These are phyloP conservation scores for Cerioporus squamosus DNA, from an alignment of 1,284 basidiomycete species.

Conservation along the genomic window DNA sequence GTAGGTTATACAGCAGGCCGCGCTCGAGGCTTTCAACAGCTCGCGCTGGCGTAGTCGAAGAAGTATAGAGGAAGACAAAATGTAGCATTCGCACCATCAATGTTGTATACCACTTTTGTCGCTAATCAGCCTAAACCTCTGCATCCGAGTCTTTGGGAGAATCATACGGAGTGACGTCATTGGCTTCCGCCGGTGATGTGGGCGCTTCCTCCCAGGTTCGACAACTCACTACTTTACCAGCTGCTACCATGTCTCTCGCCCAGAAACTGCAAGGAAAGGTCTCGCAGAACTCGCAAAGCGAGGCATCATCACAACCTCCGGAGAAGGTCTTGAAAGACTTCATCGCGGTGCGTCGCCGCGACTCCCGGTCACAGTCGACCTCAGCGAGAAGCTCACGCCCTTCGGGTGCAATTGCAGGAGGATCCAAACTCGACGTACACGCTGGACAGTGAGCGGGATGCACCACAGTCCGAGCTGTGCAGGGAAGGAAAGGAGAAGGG, in stretches of 20 bases:
- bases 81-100: not conserved
- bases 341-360: slow-evolving; percentile 33
- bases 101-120: not conserved
- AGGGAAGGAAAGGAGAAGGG: slow-evolving; percentile 50
- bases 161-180: slow-evolving; percentile 22
- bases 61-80: not conserved
- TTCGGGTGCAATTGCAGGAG: slow-evolving; percentile 39
- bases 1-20: too few species aligned
- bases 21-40: too few species aligned
- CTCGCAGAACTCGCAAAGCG: slow-evolving; percentile 10
- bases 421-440: slow-evolving; percentile 56
- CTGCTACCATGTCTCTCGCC: slow-evolving; percentile 26
- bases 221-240: not conserved
- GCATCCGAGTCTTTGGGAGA: too few species aligned
- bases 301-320: slow-evolving; percentile 21
- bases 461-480: slow-evolving; percentile 67
- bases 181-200: not conserved
- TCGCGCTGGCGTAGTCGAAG: too few species aligned
- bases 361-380: not conserved
- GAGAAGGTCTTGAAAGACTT: slow-evolving; percentile 35
- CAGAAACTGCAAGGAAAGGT: slow-evolving; percentile 33
- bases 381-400: not conserved
- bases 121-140: too few species aligned
- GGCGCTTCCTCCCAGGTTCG: not conserved
- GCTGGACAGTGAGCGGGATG: slow-evolving; percentile 64